Percentiles rank a stretch among this genome's conserved stretches.
These are phyloP conservation scores for Cyclocybe cylindracea DNA, from an alignment of 768 basidiomycete genomes.

Conservation along the genomic window DNA sequence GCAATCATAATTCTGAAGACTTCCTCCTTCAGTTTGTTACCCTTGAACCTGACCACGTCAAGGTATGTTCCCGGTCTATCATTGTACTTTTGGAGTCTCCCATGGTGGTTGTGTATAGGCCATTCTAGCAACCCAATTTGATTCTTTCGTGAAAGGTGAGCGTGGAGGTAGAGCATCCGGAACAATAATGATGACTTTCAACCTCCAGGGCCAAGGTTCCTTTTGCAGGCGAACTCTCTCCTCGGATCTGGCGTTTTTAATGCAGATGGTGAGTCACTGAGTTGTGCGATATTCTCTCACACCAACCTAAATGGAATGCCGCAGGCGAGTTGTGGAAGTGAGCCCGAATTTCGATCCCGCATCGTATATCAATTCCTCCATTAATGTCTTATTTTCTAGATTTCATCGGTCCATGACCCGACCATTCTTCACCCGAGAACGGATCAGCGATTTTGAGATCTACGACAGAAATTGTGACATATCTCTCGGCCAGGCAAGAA, in stretches of 20 bases:
- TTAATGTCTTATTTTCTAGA: slow-evolving; percentile 21
- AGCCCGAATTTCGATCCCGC: slow-evolving; percentile 10
- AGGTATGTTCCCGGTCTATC: slow-evolving; percentile 21
- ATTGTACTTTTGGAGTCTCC: not conserved
- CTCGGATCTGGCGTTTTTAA: slow-evolving; percentile 64
- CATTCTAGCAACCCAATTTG: slow-evolving; percentile 51
- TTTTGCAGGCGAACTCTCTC: slow-evolving; percentile 30
- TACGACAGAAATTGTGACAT: slow-evolving; percentile 56
- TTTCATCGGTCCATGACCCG: slow-evolving; percentile 70
- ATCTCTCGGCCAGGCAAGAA: slow-evolving; percentile 44
- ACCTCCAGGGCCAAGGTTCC: slow-evolving; percentile 22
- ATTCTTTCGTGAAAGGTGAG: slow-evolving; percentile 45
- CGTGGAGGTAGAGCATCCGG: not conserved
- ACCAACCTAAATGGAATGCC: not conserved
- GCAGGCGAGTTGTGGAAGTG: slow-evolving; percentile 75
- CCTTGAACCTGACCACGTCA: slow-evolving; percentile 48
- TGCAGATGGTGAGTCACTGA: slow-evolving; percentile 45
- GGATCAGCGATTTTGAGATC: slow-evolving; percentile 62
- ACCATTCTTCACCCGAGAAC: slow-evolving; percentile 67
- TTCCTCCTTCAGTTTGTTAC: slow-evolving; percentile 35
- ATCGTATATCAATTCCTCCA: not conserved
- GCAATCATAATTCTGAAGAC: not conserved
- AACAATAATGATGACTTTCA: not conserved
- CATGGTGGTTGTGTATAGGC: slow-evolving; percentile 22
- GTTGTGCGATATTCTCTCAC: not conserved